Base-by-base conservation (phyloP, 2,329 filamentous ascomycete species). In the Beauveria varroae region DNA sequence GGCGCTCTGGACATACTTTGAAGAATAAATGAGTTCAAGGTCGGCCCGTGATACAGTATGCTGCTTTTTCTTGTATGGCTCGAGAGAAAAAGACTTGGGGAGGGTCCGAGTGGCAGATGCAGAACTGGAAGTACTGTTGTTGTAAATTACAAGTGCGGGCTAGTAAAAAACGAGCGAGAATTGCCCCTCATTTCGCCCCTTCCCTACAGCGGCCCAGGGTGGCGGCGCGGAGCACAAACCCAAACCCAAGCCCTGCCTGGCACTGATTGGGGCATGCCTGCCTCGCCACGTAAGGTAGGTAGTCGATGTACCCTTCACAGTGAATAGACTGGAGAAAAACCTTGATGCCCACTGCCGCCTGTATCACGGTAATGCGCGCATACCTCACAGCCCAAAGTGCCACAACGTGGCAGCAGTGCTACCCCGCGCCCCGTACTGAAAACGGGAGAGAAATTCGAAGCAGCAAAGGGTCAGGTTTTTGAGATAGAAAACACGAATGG, bases 101-200 rank as follows among this genome's bases (percentile, higher is more conserved):
- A 40, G 46, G 49, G 26, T 53, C 40, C 49, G 57, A 40, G 57
- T 60, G 49, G 49, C 41, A 53, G 57, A 53, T 46, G 57, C 41
- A 54, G 40, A 60, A 60, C 57, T 59, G 49, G 50, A 43, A 22
- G 20, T 56, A 24, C 59, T 62, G 55, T 63, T 63, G 61, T 60
- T 56, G 51, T 56, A 60, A 60, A 63, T 63, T 51, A 56, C 52
- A 60, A 63, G 56, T 59, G 61, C 55, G 56, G 61, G 61, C 56
- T 56, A 54, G 26, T 26, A 56, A 57, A 54, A 54, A 63, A 63
- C 37, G 34, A 63, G 51, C 44, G 57, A 55, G 18, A 28, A 60
- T 52, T 60, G 61, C 61, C 61, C 61, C 61, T 63, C 61, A 50
- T 62, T 53, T 58, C 44, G 59, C 52, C 50, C 61, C 50, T 52